Evolutionary conservation across 2,329 filamentous ascomycete species (phyloP).

Genomic region (Cercospora nicotianae): DNA sequence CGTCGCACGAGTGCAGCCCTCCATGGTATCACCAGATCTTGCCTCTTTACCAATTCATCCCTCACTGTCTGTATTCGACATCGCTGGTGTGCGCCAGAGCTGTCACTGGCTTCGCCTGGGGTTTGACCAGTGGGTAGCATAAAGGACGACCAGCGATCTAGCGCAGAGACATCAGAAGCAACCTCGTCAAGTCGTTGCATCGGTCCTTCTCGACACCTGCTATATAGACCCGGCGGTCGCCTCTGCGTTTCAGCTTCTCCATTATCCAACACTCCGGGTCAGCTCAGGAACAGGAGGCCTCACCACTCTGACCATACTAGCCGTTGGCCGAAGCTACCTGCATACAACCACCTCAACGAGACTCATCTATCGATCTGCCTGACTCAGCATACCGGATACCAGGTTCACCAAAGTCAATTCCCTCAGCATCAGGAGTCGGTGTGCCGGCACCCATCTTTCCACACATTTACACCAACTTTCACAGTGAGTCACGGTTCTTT

Average conservation of each 20-base stretch:
- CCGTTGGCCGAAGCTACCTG: constrained; percentile 17
- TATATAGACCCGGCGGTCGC: constrained; percentile 31
- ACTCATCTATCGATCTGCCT: constrained; percentile 11
- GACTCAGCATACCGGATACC: constrained; percentile 6
- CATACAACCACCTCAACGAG: constrained; percentile 7
- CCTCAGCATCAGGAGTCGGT: neutral
- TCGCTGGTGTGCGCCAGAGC: constrained; percentile 36
- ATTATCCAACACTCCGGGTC: constrained; percentile 21
- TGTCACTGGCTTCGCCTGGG: constrained; percentile 36
- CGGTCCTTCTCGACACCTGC: constrained; percentile 14
- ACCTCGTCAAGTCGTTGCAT: constrained; percentile 25
- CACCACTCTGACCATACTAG: neutral
- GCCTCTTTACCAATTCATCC: constrained; percentile 38
- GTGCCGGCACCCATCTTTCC: neutral
- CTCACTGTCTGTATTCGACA: constrained; percentile 34
- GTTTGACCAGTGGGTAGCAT: constrained; percentile 30
- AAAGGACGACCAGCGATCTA: constrained; percentile 28
- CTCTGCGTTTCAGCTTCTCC: constrained; percentile 29
- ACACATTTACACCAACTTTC: neutral
- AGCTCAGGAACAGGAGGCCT: neutral
- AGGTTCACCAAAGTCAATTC: constrained; percentile 8
- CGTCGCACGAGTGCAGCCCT: constrained; percentile 36
- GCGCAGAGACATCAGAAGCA: constrained; percentile 25
- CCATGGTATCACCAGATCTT: constrained; percentile 40
- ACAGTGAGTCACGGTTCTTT: no score